Conservation (phyloP, 108 stramenopile species). For the Cylindrotheca fusiformis region DNA sequence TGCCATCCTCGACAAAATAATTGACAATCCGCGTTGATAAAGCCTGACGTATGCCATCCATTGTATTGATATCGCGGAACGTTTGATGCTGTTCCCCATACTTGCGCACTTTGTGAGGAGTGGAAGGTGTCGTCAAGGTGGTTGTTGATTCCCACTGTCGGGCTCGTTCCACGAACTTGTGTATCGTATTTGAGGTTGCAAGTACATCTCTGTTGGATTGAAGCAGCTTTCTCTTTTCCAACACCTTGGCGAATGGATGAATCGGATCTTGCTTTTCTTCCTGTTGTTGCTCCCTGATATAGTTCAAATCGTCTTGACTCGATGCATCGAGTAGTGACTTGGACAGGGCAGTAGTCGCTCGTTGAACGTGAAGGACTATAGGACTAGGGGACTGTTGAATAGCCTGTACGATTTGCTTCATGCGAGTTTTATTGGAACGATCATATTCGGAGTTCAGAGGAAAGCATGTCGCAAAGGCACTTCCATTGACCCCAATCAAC, state of each 20-base stretch:
- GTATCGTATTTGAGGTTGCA: constrained; percentile 42
- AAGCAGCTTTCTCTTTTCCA: constrained; percentile 34
- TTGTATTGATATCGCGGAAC: no score
- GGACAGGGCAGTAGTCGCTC: constrained; percentile 16
- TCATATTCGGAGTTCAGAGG: constrained; percentile 8
- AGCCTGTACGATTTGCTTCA: constrained; percentile 16
- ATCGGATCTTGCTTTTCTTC: constrained; percentile 12
- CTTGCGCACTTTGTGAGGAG: no score
- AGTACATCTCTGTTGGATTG: constrained; percentile 34
- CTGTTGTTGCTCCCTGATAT: not conserved
- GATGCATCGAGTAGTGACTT: constrained; percentile 22
- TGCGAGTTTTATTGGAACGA: constrained; percentile 6
- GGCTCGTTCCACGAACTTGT: constrained; percentile 58
- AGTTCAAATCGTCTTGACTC: not conserved
- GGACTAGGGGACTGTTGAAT: constrained; percentile 45
- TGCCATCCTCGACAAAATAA: constrained; percentile 50
- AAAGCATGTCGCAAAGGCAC: constrained; percentile 30
- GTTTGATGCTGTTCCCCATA: no score
- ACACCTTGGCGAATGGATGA: constrained; percentile 62
- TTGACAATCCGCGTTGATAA: constrained; percentile 77
- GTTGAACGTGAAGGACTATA: constrained; percentile 49
- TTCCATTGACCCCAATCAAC: constrained; percentile 77
- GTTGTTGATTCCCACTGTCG: constrained; percentile 72
- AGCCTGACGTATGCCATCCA: constrained; percentile 57
- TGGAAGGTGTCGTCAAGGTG: constrained; percentile 28